Evolutionary conservation across 2,329 filamentous ascomycete genomes (phyloP).

Genomic region (Alternaria rosae): DNA sequence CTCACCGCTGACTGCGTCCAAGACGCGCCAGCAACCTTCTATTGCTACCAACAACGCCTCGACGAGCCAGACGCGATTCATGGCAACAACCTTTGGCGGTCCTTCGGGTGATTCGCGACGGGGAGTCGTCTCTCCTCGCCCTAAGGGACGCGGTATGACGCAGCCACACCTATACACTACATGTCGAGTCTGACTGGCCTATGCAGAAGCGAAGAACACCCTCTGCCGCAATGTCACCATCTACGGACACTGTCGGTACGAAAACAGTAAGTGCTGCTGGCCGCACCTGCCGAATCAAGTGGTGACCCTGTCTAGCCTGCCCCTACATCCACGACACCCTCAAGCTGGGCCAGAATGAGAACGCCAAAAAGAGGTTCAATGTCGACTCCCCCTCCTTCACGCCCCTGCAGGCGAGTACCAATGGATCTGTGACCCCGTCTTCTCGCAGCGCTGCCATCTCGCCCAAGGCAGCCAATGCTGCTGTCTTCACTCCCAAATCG

Average conservation of each 20-base stretch:
- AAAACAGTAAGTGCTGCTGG: conserved; percentile 67
- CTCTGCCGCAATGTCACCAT: conserved; percentile 92
- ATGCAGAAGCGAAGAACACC: conserved; percentile 77
- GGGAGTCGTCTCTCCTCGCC: conserved; percentile 52
- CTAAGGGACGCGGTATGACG: conserved; percentile 53
- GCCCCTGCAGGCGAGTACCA: conserved; percentile 64
- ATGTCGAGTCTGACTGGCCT: conserved; percentile 28
- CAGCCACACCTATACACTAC: conserved; percentile 6
- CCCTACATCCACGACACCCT: conserved; percentile 86
- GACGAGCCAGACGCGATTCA: conserved; percentile 37
- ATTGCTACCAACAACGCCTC: conserved; percentile 24
- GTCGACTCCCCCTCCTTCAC: conserved; percentile 97
- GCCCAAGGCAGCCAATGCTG: conserved; percentile 87
- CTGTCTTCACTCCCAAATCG: conserved; percentile 79
- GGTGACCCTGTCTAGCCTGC: conserved; percentile 59
- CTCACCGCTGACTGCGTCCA: conserved; percentile 27
- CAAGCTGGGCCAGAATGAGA: conserved; percentile 65
- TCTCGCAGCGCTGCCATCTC: conserved; percentile 80
- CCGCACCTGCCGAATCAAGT: conserved; percentile 12
- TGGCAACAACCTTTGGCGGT: conserved; percentile 48
- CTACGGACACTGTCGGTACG: conserved; percentile 90
- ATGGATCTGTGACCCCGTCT: conserved; percentile 55
- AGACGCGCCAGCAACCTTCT: conserved; percentile 25
- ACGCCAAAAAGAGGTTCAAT: conserved; percentile 79
- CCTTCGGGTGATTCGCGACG: conserved; percentile 52